A percentile compares a stretch with the other conserved stretches of the same genome.
Conservation (phyloP, 148 eudicot species). For the Rheum nobile region DNA sequence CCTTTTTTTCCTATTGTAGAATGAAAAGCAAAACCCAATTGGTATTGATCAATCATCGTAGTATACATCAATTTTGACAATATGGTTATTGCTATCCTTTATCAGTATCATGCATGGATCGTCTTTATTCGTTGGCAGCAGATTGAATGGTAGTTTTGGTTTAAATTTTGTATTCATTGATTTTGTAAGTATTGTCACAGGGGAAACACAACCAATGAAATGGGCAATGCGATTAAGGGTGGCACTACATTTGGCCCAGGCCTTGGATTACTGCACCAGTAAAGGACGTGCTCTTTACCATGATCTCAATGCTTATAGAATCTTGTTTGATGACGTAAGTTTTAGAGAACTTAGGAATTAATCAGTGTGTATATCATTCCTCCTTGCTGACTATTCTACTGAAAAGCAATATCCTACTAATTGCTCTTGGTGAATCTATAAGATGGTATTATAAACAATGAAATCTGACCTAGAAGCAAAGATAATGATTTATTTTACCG, state of each 20-base stretch:
- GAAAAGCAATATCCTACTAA: neutral
- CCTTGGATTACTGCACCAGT: constrained; percentile 49
- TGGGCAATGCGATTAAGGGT: constrained; percentile 9
- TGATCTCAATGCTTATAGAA: constrained; percentile 60
- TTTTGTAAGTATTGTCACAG: neutral
- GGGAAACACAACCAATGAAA: constrained; percentile 9
- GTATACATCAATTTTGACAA: neutral
- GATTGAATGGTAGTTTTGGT: neutral
- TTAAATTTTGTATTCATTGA: neutral
- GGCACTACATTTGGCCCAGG: constrained; percentile 29
- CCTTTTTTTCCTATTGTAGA: neutral
- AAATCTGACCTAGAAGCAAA: neutral
- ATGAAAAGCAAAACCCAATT: neutral
- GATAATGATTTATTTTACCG: neutral
- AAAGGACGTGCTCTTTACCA: constrained; percentile 53
- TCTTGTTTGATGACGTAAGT: constrained; percentile 52
- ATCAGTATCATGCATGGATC: neutral
- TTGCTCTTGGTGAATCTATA: neutral
- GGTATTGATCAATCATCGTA: neutral
- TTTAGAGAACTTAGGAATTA: neutral
- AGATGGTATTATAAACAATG: neutral
- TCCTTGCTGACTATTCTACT: neutral
- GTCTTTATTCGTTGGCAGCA: no score
- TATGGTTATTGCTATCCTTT: neutral
- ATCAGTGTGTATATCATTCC: neutral